Base-by-base conservation (phyloP, 805 yeast species). In the Grigorovia transvaalensis region DNA sequence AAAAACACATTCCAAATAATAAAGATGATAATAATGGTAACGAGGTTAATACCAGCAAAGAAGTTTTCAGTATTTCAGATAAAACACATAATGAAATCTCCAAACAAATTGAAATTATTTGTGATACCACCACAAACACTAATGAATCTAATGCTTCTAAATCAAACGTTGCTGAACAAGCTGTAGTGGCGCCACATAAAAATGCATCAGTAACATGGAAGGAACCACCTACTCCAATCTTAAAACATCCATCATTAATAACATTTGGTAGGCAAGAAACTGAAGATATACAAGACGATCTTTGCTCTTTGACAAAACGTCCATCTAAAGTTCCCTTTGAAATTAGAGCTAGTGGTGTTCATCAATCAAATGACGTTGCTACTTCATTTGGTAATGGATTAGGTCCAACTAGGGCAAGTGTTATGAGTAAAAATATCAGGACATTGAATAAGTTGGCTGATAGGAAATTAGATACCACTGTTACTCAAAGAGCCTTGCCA, bases 191-290 rank as follows among this genome's bases (percentile, higher is more conserved):
- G 0, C 84, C 87, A 3, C 71, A 77, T 23, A 74, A 75, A 38
- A 46, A 20, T 23, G 44, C 11, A n/a, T 76, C 85, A 2, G 76
- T 77, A 2, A 76, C 59, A 72, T 77, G 60, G 61, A 57, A 58
- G 47, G 59, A 55, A 13, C 57, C 58, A 11, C 41, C 54, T 17
- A 47, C 56, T n/a, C 52, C 54, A 12, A 43, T 42, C 11, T 49
- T 48, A 51, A 49, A 61, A 48, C 46, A 54, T 38, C 50, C 53
- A 15, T 9, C 50, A 8, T 30, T 52, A 20, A 49, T 49, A 17
- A 44, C 57, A 15, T 41, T 59, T 19, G 50, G 51, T 13, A 57
- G 70, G 48, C 65, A 65, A 45, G 68, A 64, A 48, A 66, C 70
- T 11, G 68, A 65, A 49, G 69, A 65, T 15, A 57, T 60, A 35